Evolutionary conservation across 192 early-diverging fungal genomes (phyloP).

Genomic region (Coemansia sp.): DNA sequence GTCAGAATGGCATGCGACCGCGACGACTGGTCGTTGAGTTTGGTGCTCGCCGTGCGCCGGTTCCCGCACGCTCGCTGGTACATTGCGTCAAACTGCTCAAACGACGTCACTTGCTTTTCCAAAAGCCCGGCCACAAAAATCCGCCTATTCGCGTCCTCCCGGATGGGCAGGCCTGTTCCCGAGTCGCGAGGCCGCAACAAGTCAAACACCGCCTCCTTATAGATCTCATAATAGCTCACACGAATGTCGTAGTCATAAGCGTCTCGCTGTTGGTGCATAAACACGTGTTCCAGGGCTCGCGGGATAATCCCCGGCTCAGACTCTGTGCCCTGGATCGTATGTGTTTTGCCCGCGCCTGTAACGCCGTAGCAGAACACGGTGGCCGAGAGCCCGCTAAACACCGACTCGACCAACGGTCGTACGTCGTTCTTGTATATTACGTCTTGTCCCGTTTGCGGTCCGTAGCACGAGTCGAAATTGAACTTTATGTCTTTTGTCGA

Average conservation of each 20-base stretch:
- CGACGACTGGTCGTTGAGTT: slow-evolving; percentile 63
- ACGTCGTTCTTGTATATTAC: slow-evolving; percentile 59
- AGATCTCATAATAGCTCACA: slow-evolving; percentile 68
- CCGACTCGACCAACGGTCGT: slow-evolving; percentile 56
- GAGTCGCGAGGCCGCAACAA: slow-evolving; percentile 49
- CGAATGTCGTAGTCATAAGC: slow-evolving; percentile 46
- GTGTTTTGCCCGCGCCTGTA: slow-evolving; percentile 67
- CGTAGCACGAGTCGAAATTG: slow-evolving; percentile 60
- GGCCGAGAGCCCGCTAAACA: slow-evolving; percentile 60
- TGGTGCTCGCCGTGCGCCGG: slow-evolving; percentile 63
- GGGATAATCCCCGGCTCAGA: slow-evolving; percentile 64
- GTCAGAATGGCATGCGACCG: slow-evolving; percentile 67
- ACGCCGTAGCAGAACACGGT: slow-evolving; percentile 73
- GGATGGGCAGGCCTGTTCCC: slow-evolving; percentile 51
- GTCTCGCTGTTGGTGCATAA: slow-evolving; percentile 51
- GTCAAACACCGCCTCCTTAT: slow-evolving; percentile 67
- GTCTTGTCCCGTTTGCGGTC: slow-evolving; percentile 41
- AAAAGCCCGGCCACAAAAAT: slow-evolving; percentile 62
- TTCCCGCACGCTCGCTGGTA: slow-evolving; percentile 57
- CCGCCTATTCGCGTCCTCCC: slow-evolving; percentile 57
- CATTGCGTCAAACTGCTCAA: slow-evolving; percentile 53
- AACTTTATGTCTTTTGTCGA: slow-evolving; percentile 52
- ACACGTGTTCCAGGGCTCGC: slow-evolving; percentile 58
- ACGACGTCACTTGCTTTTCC: slow-evolving; percentile 54
- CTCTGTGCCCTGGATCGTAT: slow-evolving; percentile 61